Base-by-base conservation (phyloP, 768 basidiomycete species). In the Pleurotus giganteus region DNA sequence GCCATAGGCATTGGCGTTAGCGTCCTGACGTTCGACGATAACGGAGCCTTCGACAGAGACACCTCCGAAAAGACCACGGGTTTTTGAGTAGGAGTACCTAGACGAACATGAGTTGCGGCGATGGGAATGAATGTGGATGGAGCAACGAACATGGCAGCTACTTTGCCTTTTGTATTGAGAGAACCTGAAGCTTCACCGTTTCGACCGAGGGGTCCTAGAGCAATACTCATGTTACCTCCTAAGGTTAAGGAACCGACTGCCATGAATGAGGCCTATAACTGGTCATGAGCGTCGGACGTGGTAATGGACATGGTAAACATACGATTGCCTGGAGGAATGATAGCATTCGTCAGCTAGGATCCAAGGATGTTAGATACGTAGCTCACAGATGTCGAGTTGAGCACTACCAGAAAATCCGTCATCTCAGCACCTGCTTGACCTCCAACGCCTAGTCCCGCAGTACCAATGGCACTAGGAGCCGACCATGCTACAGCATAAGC, bases 11-110 rank as follows among this genome's bases (percentile, higher is more conserved):
- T 86, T 77, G 1, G 82, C 74, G 65, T 97, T 98, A 7, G 94
- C 92, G 68, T 99, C 96, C 64, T 94, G 89, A 34, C 96, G 83
- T 69, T 97, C 96, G 13, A 97, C 80, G 56, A 98, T 94, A 47
- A 97, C 86, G 1, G 89, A 91, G 11, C 94, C 94, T 73, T 91
- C 89, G 9, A 91, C 67, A 15, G 91, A 93, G 9, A 97, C 78
- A 4, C 96, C 96, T 27, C 96, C 95, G 57, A 97, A 98, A 2
- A 98, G 80, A 19, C 96, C 96, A 52, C 90, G 84, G 1, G 94
- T 94, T 68, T 95, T 96, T 6, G 88, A 89, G 65, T 94, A 94
- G 65, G 87, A 90, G 69, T 93, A 92, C 87, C 88, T 90, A 64
- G 47, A 57, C 19, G 43, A 5, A 45, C 28, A 47, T 44, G 36